Percentiles rank a stretch among this genome's conserved stretches.
Conservation (phyloP, 139 green algal genomes). For the Chlamydomonas asymmetrica region DNA sequence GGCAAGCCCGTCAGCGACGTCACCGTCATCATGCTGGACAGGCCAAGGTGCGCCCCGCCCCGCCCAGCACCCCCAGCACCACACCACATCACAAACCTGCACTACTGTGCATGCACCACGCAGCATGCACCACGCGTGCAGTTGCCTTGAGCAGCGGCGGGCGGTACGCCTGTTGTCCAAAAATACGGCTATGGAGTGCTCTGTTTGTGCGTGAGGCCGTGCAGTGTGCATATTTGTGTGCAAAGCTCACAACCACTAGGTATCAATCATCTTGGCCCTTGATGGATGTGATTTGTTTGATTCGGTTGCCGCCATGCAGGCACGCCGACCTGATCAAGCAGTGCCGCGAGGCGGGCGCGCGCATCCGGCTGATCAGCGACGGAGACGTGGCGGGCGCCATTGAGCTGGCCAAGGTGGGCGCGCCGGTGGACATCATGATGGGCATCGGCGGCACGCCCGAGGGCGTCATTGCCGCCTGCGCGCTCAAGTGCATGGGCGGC, state of each 20-base stretch:
- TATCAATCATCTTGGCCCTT: too few species aligned
- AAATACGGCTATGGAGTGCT: too few species aligned
- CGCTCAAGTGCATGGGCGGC: slow-evolving; percentile 81
- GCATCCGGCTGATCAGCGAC: slow-evolving; percentile 77
- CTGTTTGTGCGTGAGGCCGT: too few species aligned
- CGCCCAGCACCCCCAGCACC: too few species aligned
- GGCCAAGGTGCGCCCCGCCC: slow-evolving; percentile 56
- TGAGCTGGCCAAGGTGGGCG: slow-evolving; percentile 66
- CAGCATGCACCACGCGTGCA: too few species aligned
- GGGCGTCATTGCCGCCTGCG: slow-evolving; percentile 72
- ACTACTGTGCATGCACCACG: neutral
- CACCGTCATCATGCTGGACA: slow-evolving; percentile 78
- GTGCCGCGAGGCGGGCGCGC: slow-evolving; percentile 67
- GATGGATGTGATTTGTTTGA: too few species aligned
- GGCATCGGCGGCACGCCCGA: slow-evolving; percentile 68
- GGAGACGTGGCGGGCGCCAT: slow-evolving; percentile 74
- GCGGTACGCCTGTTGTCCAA: too few species aligned
- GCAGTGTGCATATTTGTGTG: too few species aligned
- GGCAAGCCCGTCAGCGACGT: slow-evolving; percentile 76
- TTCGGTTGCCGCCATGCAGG: too few species aligned
- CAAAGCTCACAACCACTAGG: too few species aligned
- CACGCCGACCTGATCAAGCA: slow-evolving; percentile 67
- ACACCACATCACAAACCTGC: neutral
- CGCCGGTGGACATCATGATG: slow-evolving; percentile 75
- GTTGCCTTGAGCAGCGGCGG: too few species aligned